Evolutionary conservation across 1,139 yeast genomes (phyloP).

Genomic region (Taphrina populina): DNA sequence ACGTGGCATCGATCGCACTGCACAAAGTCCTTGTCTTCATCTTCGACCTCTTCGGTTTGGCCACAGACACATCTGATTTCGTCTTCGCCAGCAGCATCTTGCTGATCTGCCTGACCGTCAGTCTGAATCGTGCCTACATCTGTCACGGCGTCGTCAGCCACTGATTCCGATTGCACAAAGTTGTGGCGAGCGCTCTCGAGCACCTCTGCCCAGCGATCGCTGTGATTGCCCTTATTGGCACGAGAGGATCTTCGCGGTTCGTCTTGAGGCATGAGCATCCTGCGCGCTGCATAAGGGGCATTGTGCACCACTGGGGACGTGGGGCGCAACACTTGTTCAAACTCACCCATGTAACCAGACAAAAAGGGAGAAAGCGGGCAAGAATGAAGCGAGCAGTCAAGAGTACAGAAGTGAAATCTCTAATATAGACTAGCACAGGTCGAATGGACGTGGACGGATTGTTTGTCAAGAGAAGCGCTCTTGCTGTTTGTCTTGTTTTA

Average conservation of each 20-base stretch:
- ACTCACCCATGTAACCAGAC: slow-evolving; percentile 9
- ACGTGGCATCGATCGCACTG: slow-evolving; percentile 75
- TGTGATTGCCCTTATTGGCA: slow-evolving; percentile 29
- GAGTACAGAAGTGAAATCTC: not conserved
- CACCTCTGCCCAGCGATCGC: slow-evolving; percentile 30
- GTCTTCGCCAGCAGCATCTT: slow-evolving; percentile 42
- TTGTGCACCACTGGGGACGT: too few species aligned
- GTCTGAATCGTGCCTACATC: slow-evolving; percentile 20
- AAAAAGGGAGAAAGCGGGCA: not conserved
- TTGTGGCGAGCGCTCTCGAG: slow-evolving; percentile 28
- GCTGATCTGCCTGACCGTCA: not conserved
- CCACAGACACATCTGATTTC: slow-evolving; percentile 66
- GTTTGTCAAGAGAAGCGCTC: too few species aligned
- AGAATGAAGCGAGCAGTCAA: slow-evolving; percentile 7
- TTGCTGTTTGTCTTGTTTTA: too few species aligned
- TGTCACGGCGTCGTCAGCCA: slow-evolving; percentile 27
- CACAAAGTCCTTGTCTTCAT: slow-evolving; percentile 56
- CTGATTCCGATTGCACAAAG: slow-evolving; percentile 21
- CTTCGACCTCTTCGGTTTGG: slow-evolving; percentile 57
- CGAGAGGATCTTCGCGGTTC: slow-evolving; percentile 30
- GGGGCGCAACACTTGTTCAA: too few species aligned
- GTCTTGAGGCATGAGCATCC: not conserved
- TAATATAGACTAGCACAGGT: too few species aligned
- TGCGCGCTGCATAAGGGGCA: too few species aligned
- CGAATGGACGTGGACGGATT: too few species aligned